Evolutionary conservation across 352 stramenopile genomes (phyloP).

Genomic region (Globisporangium iwayamae): DNA sequence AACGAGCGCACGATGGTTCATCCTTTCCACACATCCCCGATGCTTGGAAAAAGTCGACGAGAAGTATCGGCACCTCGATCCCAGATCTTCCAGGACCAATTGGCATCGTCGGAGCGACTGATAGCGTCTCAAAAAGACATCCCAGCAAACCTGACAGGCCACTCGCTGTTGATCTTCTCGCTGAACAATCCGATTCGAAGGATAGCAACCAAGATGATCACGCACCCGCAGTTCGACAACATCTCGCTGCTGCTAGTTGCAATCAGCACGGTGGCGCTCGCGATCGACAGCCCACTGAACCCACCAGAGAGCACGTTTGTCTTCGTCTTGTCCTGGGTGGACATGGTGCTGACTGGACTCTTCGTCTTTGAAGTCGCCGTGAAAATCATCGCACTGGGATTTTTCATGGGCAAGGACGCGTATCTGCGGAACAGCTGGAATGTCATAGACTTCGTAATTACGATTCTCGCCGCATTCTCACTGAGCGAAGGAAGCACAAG

Average conservation of each 20-base stretch:
- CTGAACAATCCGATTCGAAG: constrained; percentile 51
- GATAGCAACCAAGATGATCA: constrained; percentile 40
- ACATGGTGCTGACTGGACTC: constrained; percentile 68
- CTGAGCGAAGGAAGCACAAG: constrained; percentile 59
- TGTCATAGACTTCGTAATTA: constrained; percentile 88
- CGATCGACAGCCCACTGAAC: constrained; percentile 74
- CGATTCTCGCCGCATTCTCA: constrained; percentile 70
- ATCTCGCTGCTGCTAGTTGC: constrained; percentile 69
- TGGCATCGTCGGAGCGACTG: neutral
- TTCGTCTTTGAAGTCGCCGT: constrained; percentile 86
- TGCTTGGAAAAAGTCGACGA: constrained; percentile 20
- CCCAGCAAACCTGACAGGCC: constrained; percentile 22
- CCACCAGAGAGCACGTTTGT: constrained; percentile 37
- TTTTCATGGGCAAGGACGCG: constrained; percentile 48
- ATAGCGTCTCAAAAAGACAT: constrained; percentile 6
- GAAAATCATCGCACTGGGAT: constrained; percentile 86
- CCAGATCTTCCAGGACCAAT: constrained; percentile 34
- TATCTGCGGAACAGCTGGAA: constrained; percentile 90
- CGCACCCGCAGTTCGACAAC: constrained; percentile 72
- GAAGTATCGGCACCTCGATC: constrained; percentile 17
- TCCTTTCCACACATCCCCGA: constrained; percentile 9
- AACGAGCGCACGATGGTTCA: constrained; percentile 8
- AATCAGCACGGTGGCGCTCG: constrained; percentile 64
- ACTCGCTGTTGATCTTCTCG: constrained; percentile 44
- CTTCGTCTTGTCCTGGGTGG: constrained; percentile 51